Percentiles rank a stretch among this genome's conserved stretches.
phyloP scores from a whole-genome alignment of 257 asterid genomes.

The Solanum acaule region DNA sequence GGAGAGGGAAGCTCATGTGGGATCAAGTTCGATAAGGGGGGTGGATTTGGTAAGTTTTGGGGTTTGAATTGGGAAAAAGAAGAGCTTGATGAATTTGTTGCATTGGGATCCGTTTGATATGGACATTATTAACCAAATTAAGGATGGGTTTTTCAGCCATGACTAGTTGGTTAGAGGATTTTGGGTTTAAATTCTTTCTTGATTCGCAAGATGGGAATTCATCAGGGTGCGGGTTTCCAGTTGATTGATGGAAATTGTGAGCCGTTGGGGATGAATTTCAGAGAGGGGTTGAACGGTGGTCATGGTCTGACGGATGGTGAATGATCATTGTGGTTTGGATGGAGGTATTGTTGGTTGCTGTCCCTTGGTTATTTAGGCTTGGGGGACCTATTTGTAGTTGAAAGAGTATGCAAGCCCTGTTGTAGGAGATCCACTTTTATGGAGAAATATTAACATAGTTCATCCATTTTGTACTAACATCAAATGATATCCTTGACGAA shows the following conservation, averaged over 20 bases:
- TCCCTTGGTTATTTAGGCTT: constrained; percentile 51
- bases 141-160: constrained; percentile 10
- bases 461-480: constrained; percentile 27
- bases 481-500: constrained; percentile 47
- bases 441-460: constrained; percentile 46
- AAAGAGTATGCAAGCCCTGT: constrained; percentile 64
- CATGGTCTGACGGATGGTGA: constrained; percentile 5
- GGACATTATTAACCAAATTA: constrained; percentile 13
- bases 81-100: constrained; percentile 25
- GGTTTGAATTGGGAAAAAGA: not conserved
- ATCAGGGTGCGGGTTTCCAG: constrained; percentile 15
- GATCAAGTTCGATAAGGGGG: constrained; percentile 12
- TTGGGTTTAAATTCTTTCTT: constrained; percentile 24
- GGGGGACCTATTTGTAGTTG: constrained; percentile 49
- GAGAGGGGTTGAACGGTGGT: constrained; percentile 11
- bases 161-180: constrained; percentile 39
- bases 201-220: constrained; percentile 19
- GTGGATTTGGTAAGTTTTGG: constrained; percentile 2
- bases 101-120: constrained; percentile 57
- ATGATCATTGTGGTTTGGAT: constrained; percentile 1
- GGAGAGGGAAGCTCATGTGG: constrained; percentile 15
- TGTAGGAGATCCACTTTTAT: constrained; percentile 50
- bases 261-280: not conserved
- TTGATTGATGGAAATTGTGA: not conserved
- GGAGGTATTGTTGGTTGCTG: constrained; percentile 26